Conservation (phyloP, 2,329 filamentous ascomycete species). For the Macroventuria anomochaeta region DNA sequence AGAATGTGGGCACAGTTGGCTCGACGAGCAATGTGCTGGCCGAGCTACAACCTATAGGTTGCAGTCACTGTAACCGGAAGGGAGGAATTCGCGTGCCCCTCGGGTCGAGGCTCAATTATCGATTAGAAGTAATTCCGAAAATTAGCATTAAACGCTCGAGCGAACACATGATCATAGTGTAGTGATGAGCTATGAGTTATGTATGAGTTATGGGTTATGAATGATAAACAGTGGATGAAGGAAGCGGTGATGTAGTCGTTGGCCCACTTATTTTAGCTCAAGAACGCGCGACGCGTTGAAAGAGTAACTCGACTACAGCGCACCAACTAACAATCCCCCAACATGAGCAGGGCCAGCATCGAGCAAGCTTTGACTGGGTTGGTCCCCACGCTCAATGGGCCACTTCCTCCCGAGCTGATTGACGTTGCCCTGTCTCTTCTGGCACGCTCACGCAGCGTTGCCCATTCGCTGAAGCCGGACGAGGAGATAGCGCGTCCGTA, state of each 20-base stretch:
- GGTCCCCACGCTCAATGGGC: constrained; percentile 46
- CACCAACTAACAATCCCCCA: neutral
- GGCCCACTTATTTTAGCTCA: too few relatives aligned
- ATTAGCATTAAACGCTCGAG: too few relatives aligned
- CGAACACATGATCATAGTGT: neutral
- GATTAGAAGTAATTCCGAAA: too few relatives aligned
- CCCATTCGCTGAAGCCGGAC: constrained; percentile 56
- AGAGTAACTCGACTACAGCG: neutral
- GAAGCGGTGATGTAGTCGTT: too few relatives aligned
- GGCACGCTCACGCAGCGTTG: constrained; percentile 46
- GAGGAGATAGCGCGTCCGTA: constrained; percentile 49
- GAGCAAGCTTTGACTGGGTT: constrained; percentile 52
- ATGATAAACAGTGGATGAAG: too few relatives aligned
- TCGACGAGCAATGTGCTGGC: too few relatives aligned
- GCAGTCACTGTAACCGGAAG: too few relatives aligned
- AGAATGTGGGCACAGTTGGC: too few relatives aligned
- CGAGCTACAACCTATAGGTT: too few relatives aligned
- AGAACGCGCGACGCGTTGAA: constrained; percentile 13
- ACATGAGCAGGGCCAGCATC: constrained; percentile 33
- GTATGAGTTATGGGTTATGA: too few relatives aligned
- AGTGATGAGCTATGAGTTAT: neutral
- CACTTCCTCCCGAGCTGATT: constrained; percentile 41
- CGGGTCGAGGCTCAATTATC: too few relatives aligned
- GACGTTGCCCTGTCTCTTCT: constrained; percentile 44
- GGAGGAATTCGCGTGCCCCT: too few relatives aligned